These are phyloP conservation scores for Jacaranda mimosifolia DNA, from an alignment of 257 asterid genomes.

Conservation along the genomic window DNA sequence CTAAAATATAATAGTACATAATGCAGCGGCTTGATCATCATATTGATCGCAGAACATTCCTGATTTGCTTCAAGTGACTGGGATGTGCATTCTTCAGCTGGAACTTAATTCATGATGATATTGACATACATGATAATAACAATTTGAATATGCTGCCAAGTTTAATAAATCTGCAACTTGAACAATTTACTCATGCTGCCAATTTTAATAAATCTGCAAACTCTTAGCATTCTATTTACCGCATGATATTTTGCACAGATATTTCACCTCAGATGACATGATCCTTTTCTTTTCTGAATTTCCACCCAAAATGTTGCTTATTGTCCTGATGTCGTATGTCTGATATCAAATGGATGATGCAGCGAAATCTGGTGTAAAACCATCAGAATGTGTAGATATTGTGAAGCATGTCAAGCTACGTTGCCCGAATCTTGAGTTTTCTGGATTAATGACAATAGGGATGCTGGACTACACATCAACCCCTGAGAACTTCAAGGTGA, in stretches of 20 bases:
- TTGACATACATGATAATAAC: conserved; percentile 1
- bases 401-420: conserved; percentile 69
- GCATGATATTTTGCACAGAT: not conserved
- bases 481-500: conserved; percentile 86
- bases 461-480: conserved; percentile 93
- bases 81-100: conserved; percentile 8
- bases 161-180: not conserved
- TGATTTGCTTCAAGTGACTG: not conserved
- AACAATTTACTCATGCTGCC: not conserved
- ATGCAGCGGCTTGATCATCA: conserved; percentile 16
- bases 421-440: conserved; percentile 82
- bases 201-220: not conserved
- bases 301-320: not conserved
- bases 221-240: not conserved
- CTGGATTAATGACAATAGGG: conserved; percentile 95
- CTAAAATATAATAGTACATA: conserved; percentile 4
- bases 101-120: not conserved
- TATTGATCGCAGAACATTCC: not conserved
- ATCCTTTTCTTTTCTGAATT: conserved; percentile 20
- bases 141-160: not conserved
- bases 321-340: not conserved
- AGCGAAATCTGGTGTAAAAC: conserved; percentile 89
- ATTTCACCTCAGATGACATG: not conserved
- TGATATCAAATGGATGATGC: conserved; percentile 44
- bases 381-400: conserved; percentile 76